These are phyloP conservation scores for Barnettozyma vustinii DNA, from an alignment of 805 yeast species.

Conservation along the genomic window DNA sequence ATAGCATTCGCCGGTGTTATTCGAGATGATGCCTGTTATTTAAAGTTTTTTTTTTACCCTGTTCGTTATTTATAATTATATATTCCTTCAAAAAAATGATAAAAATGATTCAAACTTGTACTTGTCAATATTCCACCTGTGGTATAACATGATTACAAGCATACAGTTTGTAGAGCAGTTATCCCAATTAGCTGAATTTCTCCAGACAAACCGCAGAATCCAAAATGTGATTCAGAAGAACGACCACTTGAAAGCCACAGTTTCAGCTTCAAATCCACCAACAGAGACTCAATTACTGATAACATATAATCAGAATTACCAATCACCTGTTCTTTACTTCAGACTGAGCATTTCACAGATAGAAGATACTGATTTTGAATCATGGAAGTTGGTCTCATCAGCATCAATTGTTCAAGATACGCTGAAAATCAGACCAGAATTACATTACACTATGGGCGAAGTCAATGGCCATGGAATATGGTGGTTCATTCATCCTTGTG, in stretches of 20 bases:
- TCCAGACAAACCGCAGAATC: neutral
- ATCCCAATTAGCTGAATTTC: neutral
- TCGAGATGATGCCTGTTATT: slow-evolving; percentile 4
- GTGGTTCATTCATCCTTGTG: slow-evolving; percentile 39
- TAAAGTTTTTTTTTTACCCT: neutral
- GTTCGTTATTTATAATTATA: slow-evolving; percentile 4
- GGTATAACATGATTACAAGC: neutral
- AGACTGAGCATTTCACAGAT: neutral
- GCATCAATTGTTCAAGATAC: neutral
- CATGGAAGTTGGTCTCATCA: neutral
- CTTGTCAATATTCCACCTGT: neutral
- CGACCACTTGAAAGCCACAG: neutral
- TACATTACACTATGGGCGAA: slow-evolving; percentile 12
- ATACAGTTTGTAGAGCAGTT: neutral
- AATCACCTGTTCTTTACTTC: slow-evolving; percentile 14
- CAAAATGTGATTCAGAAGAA: neutral
- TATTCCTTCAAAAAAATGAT: slow-evolving; percentile 4
- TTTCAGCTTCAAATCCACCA: neutral
- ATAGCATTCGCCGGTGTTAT: slow-evolving; percentile 1
- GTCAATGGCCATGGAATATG: slow-evolving; percentile 6
- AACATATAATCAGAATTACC: slow-evolving; percentile 3
- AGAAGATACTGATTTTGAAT: slow-evolving; percentile 2
- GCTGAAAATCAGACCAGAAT: neutral
- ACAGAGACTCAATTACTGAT: neutral
- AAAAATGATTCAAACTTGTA: neutral